These are phyloP conservation scores for Solanum medicagineum DNA, from an alignment of 257 asterid species.

Conservation along the genomic window DNA sequence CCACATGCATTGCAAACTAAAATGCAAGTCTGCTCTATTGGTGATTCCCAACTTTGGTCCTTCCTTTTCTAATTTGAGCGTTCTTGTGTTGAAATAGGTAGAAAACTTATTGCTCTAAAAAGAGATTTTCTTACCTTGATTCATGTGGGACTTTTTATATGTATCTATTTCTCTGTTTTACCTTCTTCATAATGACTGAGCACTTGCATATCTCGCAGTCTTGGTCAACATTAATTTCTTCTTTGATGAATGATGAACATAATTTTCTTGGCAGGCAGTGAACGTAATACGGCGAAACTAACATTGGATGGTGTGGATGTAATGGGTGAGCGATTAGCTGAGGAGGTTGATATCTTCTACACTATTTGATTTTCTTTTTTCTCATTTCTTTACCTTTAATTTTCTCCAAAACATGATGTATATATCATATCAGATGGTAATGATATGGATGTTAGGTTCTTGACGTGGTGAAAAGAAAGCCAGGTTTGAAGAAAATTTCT, in stretches of 20 bases:
- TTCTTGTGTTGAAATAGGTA: background rate
- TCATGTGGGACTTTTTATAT: background rate
- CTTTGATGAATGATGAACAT: background rate
- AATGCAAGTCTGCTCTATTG: background rate
- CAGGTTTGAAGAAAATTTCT: constrained; percentile 62
- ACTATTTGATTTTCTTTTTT: background rate
- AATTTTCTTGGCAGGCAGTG: constrained; percentile 58
- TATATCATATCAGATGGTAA: background rate
- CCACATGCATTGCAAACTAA: background rate
- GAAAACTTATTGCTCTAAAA: background rate
- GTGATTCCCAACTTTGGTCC: background rate
- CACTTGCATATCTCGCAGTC: background rate
- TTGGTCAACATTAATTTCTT: background rate
- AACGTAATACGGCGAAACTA: constrained; percentile 59
- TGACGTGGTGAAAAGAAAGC: constrained; percentile 62
- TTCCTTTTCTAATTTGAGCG: background rate
- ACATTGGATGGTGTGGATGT: constrained; percentile 94
- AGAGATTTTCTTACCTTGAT: background rate
- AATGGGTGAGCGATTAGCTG: constrained; percentile 90
- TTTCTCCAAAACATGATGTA: background rate
- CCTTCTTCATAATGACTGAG: background rate
- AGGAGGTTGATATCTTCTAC: constrained; percentile 48
- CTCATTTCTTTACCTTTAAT: background rate
- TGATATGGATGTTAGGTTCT: constrained; percentile 45
- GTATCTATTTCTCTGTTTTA: background rate